Conservation (phyloP, 2,329 filamentous ascomycete genomes). For the Gremmenia infestans region DNA sequence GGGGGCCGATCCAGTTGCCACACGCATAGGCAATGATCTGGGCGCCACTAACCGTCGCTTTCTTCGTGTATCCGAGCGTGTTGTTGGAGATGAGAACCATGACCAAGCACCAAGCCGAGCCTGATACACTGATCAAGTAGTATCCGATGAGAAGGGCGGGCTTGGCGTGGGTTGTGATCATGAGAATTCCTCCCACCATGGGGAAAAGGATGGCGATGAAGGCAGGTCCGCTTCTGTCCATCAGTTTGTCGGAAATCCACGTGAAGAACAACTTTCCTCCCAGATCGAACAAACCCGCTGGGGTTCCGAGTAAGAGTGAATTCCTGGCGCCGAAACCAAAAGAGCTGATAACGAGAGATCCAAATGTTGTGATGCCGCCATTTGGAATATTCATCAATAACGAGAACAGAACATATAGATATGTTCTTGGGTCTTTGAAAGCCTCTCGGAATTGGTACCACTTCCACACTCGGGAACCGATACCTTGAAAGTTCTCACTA, state of each 20-base stretch:
- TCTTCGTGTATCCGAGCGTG: slow-evolving; percentile 4
- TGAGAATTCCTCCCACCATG: slow-evolving; percentile 28
- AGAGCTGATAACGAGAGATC: slow-evolving; percentile 15
- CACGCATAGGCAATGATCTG: slow-evolving; percentile 7
- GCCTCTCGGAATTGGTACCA: slow-evolving; percentile 14
- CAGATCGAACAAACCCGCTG: background rate
- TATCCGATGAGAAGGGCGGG: slow-evolving; percentile 26
- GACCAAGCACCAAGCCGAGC: background rate
- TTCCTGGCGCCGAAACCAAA: slow-evolving; percentile 16
- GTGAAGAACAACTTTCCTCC: background rate
- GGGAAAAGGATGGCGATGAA: slow-evolving; percentile 27
- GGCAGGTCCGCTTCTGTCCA: slow-evolving; percentile 24
- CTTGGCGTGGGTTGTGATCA: slow-evolving; percentile 23
- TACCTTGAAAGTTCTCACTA: slow-evolving; percentile 16
- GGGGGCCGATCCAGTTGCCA: slow-evolving; percentile 11
- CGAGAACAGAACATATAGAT: slow-evolving; percentile 12
- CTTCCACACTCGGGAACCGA: slow-evolving; percentile 17
- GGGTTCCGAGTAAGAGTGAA: slow-evolving; percentile 9
- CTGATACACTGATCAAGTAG: slow-evolving; percentile 25
- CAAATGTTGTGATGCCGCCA: slow-evolving; percentile 18
- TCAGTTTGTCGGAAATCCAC: background rate
- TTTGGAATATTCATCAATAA: slow-evolving; percentile 16
- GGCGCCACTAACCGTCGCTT: slow-evolving; percentile 9
- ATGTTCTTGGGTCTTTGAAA: slow-evolving; percentile 14
- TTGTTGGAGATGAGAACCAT: background rate